Evolutionary conservation across 179 eudicot species (phyloP).

Genomic region (Silene vulgaris): DNA sequence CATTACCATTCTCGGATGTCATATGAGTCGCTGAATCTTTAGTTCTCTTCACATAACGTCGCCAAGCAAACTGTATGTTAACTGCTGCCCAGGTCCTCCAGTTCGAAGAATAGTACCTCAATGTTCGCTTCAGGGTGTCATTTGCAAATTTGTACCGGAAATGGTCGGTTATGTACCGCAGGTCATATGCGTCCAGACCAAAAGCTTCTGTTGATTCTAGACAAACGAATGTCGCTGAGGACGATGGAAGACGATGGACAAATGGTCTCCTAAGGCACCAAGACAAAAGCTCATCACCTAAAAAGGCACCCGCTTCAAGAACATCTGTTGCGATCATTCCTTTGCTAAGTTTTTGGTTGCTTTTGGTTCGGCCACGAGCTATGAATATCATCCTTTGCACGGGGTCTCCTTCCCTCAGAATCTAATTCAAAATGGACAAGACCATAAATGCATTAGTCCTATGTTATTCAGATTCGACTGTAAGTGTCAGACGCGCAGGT

Average conservation of each 20-base stretch:
- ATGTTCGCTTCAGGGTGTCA: slow-evolving; percentile 59
- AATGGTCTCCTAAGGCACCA: slow-evolving; percentile 74
- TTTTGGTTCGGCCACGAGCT: slow-evolving; percentile 52
- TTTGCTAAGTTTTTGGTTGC: slow-evolving; percentile 75
- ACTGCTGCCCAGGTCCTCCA: slow-evolving; percentile 99
- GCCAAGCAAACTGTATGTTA: slow-evolving; percentile 78
- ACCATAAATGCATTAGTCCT: slow-evolving; percentile 4
- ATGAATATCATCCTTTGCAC: slow-evolving; percentile 76
- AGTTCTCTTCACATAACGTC: slow-evolving; percentile 44
- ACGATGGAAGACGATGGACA: slow-evolving; percentile 63
- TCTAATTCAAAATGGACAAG: slow-evolving; percentile 28
- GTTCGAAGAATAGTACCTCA: slow-evolving; percentile 72
- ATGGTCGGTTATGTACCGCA: slow-evolving; percentile 70
- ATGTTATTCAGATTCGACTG: no score
- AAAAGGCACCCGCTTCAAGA: slow-evolving; percentile 64
- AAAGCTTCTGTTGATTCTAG: slow-evolving; percentile 68
- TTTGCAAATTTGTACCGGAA: slow-evolving; percentile 82
- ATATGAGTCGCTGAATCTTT: slow-evolving; percentile 28
- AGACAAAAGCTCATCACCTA: slow-evolving; percentile 80
- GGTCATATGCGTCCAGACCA: slow-evolving; percentile 64
- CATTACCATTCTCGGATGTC: slow-evolving; percentile 30
- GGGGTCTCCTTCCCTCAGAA: slow-evolving; percentile 83
- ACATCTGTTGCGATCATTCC: slow-evolving; percentile 55
- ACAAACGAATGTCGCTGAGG: slow-evolving; percentile 78
- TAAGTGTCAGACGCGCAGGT: neutral